Evolutionary conservation across 768 basidiomycete genomes (phyloP).

Genomic region (Multifurca ochricompacta): DNA sequence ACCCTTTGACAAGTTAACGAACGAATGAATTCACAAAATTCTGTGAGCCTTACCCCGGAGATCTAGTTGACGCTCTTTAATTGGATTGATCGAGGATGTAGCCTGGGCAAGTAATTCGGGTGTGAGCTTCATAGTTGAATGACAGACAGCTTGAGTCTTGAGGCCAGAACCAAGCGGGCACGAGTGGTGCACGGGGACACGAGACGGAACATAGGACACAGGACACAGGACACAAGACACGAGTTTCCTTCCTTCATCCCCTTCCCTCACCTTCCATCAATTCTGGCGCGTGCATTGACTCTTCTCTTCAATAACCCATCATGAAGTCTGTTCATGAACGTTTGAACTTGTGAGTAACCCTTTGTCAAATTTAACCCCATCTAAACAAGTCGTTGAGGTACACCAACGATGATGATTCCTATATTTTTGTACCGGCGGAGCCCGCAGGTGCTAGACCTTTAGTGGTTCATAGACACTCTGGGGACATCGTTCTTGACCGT

Average conservation of each 20-base stretch:
- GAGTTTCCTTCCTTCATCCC: too few species aligned
- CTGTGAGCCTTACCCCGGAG: constrained; percentile 59
- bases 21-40: constrained; percentile 3
- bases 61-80: constrained; percentile 88
- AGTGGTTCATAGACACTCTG: constrained; percentile 66
- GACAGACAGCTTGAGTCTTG: too few species aligned
- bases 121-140: constrained; percentile 71
- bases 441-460: constrained; percentile 55
- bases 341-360: constrained; percentile 49
- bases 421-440: constrained; percentile 68
- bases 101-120: constrained; percentile 87
- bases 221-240: too few species aligned
- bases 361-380: not conserved
- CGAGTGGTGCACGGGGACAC: constrained; percentile 6
- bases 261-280: not conserved
- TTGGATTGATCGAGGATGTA: constrained; percentile 66
- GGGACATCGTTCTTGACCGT: constrained; percentile 68
- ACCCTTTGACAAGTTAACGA: constrained; percentile 42
- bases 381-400: constrained; percentile 39
- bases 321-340: constrained; percentile 70
- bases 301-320: constrained; percentile 29
- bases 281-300: constrained; percentile 10
- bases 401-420: constrained; percentile 62
- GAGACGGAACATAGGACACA: too few species aligned
- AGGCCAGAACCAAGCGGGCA: too few species aligned